Evolutionary conservation across 495 filamentous ascomycete species (phyloP), one percentile per base, ranked within the genome.

Genomic region (Hyphodiscus hymeniophilus): DNA sequence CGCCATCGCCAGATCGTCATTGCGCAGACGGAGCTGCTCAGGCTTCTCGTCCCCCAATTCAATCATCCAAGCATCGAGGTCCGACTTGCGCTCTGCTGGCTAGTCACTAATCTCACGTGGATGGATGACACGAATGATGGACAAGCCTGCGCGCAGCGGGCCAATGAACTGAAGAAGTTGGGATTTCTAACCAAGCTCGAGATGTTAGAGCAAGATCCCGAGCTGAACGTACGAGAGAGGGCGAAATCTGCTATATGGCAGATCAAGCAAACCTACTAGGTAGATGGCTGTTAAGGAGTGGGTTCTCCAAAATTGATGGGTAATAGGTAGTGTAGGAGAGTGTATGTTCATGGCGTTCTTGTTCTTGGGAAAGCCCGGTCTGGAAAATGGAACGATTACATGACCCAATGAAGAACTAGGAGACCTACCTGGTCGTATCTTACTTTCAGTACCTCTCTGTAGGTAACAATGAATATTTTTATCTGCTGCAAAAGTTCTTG

Each of bases 91-190:
- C 79, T 89, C 48, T 84, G 82, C 32, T 90, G 87, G 77, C 68
- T 92, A 21, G 74, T 90, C 15, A 86, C 79, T 54, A 95, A 95
- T 54, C 70, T 98, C 35, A 81, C 81, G 0, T 94, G 82, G 69
- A 68, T 79, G 35, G 91, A 97, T 48, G 81, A 90, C 48, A 65
- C 74, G 2, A 72, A 60, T 23, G 89, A 95, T 53, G 62, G 62
- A 2, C 64, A 65, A 18, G 74, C 70, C 5, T 83, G 82, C 50
- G 69, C 72, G 35, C 69, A 79, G 51, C 76, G 92, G 20, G 83
- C 82, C 2, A 52, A 59, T 12, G 79, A 84, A 59, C 68, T 98
- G 46, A 74, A 76, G 61, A 72, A 76, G 31, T 57, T 94, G 21
- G 89, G 91, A 0, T 81, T 94, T 36, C 60, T 77, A 40, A 71